These are phyloP conservation scores for Thymus mandschuricus DNA, from an alignment of 257 asterid species.

Conservation along the genomic window DNA sequence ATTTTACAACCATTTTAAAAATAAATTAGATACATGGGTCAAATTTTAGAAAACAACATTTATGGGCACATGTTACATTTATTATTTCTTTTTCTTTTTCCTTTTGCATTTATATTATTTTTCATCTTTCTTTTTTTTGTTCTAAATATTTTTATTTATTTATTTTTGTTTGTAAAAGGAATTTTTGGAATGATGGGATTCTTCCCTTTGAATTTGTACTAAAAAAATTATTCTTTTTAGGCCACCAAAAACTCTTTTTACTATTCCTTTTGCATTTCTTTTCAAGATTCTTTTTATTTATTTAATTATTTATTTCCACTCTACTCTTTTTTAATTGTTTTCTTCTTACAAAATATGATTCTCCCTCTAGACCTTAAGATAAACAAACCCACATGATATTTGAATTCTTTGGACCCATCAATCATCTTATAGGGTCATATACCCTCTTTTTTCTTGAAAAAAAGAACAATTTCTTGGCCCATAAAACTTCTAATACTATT, in stretches of 20 bases:
- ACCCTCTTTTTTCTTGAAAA: background rate
- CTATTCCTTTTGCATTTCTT: constrained; percentile 40
- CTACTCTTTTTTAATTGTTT: constrained; percentile 24
- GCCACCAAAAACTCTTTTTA: constrained; percentile 47
- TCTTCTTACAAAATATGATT: constrained; percentile 47
- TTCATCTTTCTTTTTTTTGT: constrained; percentile 2
- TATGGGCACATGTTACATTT: background rate
- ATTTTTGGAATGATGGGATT: constrained; percentile 67
- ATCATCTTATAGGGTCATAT: constrained; percentile 44
- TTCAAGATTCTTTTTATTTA: constrained; percentile 28
- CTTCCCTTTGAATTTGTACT: constrained; percentile 61
- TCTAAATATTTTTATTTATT: constrained; percentile 16
- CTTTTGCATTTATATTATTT: background rate
- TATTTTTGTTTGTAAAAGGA: constrained; percentile 33
- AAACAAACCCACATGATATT: constrained; percentile 51
- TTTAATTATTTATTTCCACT: constrained; percentile 1
- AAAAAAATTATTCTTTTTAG: constrained; percentile 60
- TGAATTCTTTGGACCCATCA: constrained; percentile 56
- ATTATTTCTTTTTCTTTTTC: background rate
- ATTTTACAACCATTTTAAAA: background rate
- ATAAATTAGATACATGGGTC: background rate
- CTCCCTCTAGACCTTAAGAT: constrained; percentile 55
- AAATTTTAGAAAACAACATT: background rate
- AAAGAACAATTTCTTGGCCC: background rate
- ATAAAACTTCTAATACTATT: background rate